Conservation (phyloP, 1,284 basidiomycete species). For the Ceratorhiza oryzae-sativae region DNA sequence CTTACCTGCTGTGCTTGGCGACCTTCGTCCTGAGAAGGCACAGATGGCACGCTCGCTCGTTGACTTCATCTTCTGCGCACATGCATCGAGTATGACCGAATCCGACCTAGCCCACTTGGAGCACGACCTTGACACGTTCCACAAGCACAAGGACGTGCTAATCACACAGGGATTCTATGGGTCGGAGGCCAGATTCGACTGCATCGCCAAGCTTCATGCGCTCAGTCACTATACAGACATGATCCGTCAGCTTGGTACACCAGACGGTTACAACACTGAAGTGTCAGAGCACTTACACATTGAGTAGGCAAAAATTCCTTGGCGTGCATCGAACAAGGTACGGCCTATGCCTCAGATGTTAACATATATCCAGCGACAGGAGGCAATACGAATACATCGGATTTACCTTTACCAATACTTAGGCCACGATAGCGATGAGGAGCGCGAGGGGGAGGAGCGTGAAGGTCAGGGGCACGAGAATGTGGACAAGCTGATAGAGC, state of each 20-base stretch:
- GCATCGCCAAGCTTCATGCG: slow-evolving; percentile 36
- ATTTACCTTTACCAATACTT: neutral
- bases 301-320: slow-evolving; percentile 40
- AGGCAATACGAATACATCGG: slow-evolving; percentile 22
- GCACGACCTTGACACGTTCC: slow-evolving; percentile 46
- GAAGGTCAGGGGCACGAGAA: too few relatives aligned
- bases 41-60: neutral
- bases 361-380: slow-evolving; percentile 27
- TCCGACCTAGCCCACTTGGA: slow-evolving; percentile 45
- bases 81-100: slow-evolving; percentile 13
- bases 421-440: too few relatives aligned
- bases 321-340: slow-evolving; percentile 32
- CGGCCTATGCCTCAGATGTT: slow-evolving; percentile 34
- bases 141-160: slow-evolving; percentile 48
- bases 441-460: too few relatives aligned
- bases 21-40: neutral
- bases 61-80: slow-evolving; percentile 4
- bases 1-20: slow-evolving; percentile 7
- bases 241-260: slow-evolving; percentile 26
- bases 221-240: neutral
- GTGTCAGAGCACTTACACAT: slow-evolving; percentile 39
- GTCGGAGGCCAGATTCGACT: neutral
- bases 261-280: slow-evolving; percentile 40
- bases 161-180: slow-evolving; percentile 45
- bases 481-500: too few relatives aligned